Evolutionary conservation across 441 rosid species (phyloP), one percentile per base, ranked within the genome.

Genomic region (Erodium moschatum): DNA sequence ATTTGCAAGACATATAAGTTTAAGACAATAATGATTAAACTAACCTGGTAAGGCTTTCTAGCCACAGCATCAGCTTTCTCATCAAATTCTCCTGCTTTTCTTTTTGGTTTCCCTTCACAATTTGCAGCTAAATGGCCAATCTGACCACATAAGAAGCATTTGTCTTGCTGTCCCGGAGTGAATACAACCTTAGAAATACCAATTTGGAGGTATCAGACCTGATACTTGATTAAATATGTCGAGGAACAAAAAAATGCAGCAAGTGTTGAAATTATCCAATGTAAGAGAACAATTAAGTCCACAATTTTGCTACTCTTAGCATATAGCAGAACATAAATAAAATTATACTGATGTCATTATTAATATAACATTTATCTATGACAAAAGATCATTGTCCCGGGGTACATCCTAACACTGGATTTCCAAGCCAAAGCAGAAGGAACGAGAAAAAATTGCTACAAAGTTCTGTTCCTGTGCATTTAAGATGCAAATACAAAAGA

Each of bases 111-210:
- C 73, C 99, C 99, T 79, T 90, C 88, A 76, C 99, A 94, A 76
- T 72, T 48, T 75, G 97, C 83, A 3, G 97, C 97, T 69, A 88
- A 67, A 84, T 94, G 98, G 62, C 98, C 98, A 81, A 87, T 75
- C 72, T 94, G 98, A 80, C 97, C 98, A 76, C 99, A 94, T 64
- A 89, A 65, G 80, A 91, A 88, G 85, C 99, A 94, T 77, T 91
- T 91, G 79, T 86, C 90, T 76, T 91, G 86, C 74, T 85, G 96
- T 69, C 99, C 97, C 13, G 97, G 97, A 27, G 91, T 87, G 69
- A 89, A 88, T 46, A 94, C 97, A 77, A 94, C 71, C 99, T 94
- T 77, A 67, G 66, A 35, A 38, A 69, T 70, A 77, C 13, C 67
- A 77, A 24, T 60, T 76, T 64, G 46, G 40, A 67, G 42, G 68